A percentile compares a stretch with the other conserved stretches of the same genome.
phyloP scores from a whole-genome alignment of 768 basidiomycete species.

The Tylopilus felleus region DNA sequence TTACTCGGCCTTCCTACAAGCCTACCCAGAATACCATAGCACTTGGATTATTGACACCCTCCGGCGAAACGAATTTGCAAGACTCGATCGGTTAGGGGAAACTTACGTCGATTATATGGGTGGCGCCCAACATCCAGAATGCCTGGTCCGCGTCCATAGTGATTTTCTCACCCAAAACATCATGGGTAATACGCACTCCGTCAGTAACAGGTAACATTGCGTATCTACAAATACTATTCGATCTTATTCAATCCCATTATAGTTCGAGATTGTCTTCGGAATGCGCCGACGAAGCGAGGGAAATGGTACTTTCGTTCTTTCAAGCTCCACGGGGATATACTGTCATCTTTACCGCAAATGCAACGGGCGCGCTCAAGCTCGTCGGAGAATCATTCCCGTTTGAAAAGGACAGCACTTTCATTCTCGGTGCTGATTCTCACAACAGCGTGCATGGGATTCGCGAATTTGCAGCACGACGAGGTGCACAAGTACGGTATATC shows the following conservation, averaged over 20 bases:
- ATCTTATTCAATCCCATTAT: neutral
- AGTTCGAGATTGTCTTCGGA: conserved; percentile 71
- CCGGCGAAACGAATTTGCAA: conserved; percentile 56
- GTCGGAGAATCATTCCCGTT: conserved; percentile 82
- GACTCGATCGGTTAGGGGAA: conserved; percentile 60
- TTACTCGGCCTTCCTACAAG: conserved; percentile 47
- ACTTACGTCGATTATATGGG: conserved; percentile 89
- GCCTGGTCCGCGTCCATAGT: conserved; percentile 65
- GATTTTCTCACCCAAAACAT: conserved; percentile 64
- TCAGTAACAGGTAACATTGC: conserved; percentile 62
- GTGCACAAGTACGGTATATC: conserved; percentile 47
- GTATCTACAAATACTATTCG: neutral
- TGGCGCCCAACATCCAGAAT: conserved; percentile 75
- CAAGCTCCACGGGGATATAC: conserved; percentile 72
- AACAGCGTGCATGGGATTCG: conserved; percentile 83
- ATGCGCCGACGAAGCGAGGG: conserved; percentile 65
- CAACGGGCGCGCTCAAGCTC: conserved; percentile 75
- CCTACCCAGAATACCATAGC: conserved; percentile 53
- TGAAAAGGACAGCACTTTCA: conserved; percentile 47
- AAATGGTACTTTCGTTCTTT: conserved; percentile 74
- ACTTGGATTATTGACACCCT: conserved; percentile 72
- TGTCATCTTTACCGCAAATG: conserved; percentile 79
- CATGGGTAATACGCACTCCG: conserved; percentile 82
- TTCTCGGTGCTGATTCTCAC: conserved; percentile 79
- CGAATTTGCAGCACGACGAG: conserved; percentile 57